Base-by-base conservation (phyloP, 176 grass and related monocot species). In the Pontederia crassipes region DNA sequence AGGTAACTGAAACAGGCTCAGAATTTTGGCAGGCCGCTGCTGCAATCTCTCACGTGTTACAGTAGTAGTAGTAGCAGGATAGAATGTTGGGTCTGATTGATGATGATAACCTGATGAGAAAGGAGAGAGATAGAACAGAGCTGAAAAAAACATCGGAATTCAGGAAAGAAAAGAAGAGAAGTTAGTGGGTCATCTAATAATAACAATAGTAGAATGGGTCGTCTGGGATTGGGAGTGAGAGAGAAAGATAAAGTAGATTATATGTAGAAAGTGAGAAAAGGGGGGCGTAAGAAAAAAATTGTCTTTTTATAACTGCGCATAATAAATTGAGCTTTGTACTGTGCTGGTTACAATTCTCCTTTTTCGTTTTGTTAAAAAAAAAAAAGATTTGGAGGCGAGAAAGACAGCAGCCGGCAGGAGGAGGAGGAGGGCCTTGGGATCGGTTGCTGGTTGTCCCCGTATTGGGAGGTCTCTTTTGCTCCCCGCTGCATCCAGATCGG, bases 391-490 rank as follows among this genome's bases (percentile, higher is more conserved):
- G 76, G 72, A 79, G 76, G 17, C 20, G 40, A 57, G 27, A 18
- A 12, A 9, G 53, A 32, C 12, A 58, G 50, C 65, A 12, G 66
- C 52, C 47, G 40, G 57, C 13, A 28, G 29, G 9, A 17, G 56
- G 12, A 28, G 29, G 9, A 17, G 56, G 12, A 11, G 13, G 61
- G 67, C 26, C 82, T 65, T 66, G 66, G 79, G 87, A 86, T 90
- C 87, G 58, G 76, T 74, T 40, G 32, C 32, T 40, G 32, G 32
- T 86, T 89, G 86, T 89, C 81, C 64, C 74, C 80, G 68, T 74
- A 77, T 63, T 71, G 79, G 72, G 72, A 72, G 48, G 52, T 40
- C 45, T 57, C 20, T 76, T 68, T 79, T 46, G 11, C 45, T 66
- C 15, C 52, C 18, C 46, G 71, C 62, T 76, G 54, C 52, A 65